These are phyloP conservation scores for Nicotiana benthamiana DNA, from an alignment of 257 asterid genomes.

Conservation along the genomic window DNA sequence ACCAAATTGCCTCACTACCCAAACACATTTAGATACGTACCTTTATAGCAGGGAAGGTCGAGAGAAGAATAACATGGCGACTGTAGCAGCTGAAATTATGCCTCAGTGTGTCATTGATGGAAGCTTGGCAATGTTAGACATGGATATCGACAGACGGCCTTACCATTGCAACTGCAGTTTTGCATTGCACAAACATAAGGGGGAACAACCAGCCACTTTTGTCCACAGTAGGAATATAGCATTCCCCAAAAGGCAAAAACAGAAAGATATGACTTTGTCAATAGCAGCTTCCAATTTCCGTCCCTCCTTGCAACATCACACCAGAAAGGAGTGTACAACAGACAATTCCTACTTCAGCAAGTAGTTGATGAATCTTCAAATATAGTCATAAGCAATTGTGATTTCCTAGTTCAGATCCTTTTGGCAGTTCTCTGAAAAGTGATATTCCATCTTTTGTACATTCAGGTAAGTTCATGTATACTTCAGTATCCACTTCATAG, in stretches of 20 bases:
- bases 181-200: conserved; percentile 18
- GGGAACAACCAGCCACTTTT: neutral
- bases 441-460: neutral
- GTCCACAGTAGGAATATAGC: neutral
- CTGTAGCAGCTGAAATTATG: conserved; percentile 4
- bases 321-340: neutral
- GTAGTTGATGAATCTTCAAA: neutral
- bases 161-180: conserved; percentile 25
- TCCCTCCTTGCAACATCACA: neutral
- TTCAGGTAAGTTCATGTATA: neutral
- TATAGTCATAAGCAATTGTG: neutral
- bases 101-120: conserved; percentile 15
- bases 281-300: neutral
- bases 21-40: neutral
- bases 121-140: conserved; percentile 6
- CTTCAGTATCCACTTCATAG: neutral
- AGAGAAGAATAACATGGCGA: conserved; percentile 2
- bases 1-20: neutral
- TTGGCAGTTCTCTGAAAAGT: neutral
- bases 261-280: neutral
- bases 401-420: neutral
- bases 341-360: neutral
- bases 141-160: conserved; percentile 19
- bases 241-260: conserved; percentile 1
- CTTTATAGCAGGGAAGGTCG: neutral